Percentiles rank a stretch among this genome's conserved stretches.
phyloP scores from a whole-genome alignment of 805 yeast genomes.

The Starmerella powellii region DNA sequence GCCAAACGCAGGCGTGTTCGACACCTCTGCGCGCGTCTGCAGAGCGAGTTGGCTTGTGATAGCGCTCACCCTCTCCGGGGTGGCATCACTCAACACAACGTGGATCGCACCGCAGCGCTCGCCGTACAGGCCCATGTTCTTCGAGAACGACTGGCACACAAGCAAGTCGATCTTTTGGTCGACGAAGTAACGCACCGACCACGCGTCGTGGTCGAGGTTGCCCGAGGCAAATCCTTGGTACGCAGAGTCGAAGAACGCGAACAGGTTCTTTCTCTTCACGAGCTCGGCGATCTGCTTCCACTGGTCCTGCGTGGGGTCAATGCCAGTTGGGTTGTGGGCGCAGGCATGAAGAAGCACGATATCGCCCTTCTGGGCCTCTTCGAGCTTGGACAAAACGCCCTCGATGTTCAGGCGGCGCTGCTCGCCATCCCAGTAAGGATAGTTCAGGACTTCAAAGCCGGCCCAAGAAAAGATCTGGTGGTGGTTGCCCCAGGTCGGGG shows the following conservation, averaged over 20 bases:
- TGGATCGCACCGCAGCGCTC: slow-evolving; percentile 95
- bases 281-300: slow-evolving; percentile 64
- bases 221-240: slow-evolving; percentile 97
- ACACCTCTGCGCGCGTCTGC: slow-evolving; percentile 70
- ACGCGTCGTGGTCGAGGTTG: slow-evolving; percentile 68
- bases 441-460: slow-evolving; percentile 54
- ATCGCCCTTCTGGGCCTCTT: slow-evolving; percentile 60
- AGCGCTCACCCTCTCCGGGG: slow-evolving; percentile 37
- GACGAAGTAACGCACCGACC: slow-evolving; percentile 53
- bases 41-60: slow-evolving; percentile 63
- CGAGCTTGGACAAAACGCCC: slow-evolving; percentile 53
- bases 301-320: slow-evolving; percentile 75
- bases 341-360: slow-evolving; percentile 81
- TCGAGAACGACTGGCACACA: slow-evolving; percentile 91
- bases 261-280: slow-evolving; percentile 48
- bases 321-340: slow-evolving; percentile 97
- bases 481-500: slow-evolving; percentile 98
- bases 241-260: slow-evolving; percentile 84
- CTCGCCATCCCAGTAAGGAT: slow-evolving; percentile 76
- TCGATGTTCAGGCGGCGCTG: slow-evolving; percentile 60
- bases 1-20: slow-evolving; percentile 93
- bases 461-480: slow-evolving; percentile 61
- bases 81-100: slow-evolving; percentile 37
- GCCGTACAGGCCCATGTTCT: slow-evolving; percentile 94
- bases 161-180: slow-evolving; percentile 46